Conservation (phyloP, 2,329 filamentous ascomycete species). For the Penicillium polonicum region DNA sequence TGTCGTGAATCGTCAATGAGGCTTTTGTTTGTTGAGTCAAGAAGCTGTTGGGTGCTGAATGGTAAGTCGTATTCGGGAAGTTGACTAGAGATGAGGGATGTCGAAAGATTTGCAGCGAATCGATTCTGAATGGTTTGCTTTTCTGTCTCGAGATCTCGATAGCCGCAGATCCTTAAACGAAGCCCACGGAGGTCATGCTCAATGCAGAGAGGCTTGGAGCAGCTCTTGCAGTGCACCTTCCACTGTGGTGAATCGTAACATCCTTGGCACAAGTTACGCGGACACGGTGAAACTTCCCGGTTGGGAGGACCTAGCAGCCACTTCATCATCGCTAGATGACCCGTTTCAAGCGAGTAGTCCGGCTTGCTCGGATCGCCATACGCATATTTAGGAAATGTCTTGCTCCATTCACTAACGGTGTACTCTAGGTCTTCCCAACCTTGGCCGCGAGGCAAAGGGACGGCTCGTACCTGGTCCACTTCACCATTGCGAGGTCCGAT, state of each 20-base stretch:
- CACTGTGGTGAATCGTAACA: conserved; percentile 59
- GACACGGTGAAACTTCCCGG: conserved; percentile 49
- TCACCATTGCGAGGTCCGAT: conserved; percentile 55
- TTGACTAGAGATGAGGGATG: conserved; percentile 16
- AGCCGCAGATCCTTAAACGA: conserved; percentile 58
- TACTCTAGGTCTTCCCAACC: conserved; percentile 59
- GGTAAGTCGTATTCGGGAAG: conserved; percentile 30
- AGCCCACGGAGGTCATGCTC: conserved; percentile 59
- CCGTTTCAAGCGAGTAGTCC: conserved; percentile 41
- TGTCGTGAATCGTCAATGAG: conserved; percentile 35
- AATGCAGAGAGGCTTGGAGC: conserved; percentile 58
- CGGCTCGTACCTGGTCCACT: conserved; percentile 56
- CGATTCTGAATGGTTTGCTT: conserved; percentile 42
- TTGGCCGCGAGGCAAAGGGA: conserved; percentile 54
- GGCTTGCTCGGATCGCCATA: conserved; percentile 41
- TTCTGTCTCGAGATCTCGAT: conserved; percentile 54
- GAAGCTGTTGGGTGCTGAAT: conserved; percentile 30
- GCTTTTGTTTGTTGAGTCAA: conserved; percentile 37
- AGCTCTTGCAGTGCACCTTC: conserved; percentile 59
- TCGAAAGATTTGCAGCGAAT: conserved; percentile 18
- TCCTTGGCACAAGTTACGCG: conserved; percentile 57
- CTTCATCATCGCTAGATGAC: conserved; percentile 45
- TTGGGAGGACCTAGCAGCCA: conserved; percentile 51
- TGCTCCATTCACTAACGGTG: conserved; percentile 43
- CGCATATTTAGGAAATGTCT: conserved; percentile 40